Evolutionary conservation across 208 protist species (phyloP).

Genomic region (Acanthamoeba royreba): DNA sequence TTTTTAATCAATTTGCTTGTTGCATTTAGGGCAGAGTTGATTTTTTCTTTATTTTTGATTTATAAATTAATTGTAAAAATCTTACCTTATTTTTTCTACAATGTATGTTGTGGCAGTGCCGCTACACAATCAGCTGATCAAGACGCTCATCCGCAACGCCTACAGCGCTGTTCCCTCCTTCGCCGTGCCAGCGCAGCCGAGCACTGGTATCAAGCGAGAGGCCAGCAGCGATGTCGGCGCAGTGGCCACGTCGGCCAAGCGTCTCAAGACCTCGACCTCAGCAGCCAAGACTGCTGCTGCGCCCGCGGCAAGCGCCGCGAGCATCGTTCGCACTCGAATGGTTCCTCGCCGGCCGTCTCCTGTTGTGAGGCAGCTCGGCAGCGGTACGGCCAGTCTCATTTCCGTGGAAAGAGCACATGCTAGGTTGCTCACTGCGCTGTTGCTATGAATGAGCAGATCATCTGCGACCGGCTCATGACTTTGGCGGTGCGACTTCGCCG

Average conservation of each 20-base stretch:
- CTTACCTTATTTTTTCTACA: background rate
- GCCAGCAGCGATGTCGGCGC: background rate
- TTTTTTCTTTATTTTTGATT: background rate
- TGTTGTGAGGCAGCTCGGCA: background rate
- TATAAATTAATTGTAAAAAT: background rate
- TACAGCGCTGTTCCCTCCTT: slow-evolving; percentile 38
- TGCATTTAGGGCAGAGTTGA: background rate
- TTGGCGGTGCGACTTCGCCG: background rate
- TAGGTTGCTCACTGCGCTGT: background rate
- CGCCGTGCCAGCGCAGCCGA: background rate
- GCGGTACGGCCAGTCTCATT: background rate
- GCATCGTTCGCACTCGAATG: background rate
- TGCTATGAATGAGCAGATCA: background rate
- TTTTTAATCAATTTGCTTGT: background rate
- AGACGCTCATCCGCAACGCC: background rate
- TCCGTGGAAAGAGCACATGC: background rate
- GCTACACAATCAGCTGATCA: slow-evolving; percentile 35
- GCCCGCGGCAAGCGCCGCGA: background rate
- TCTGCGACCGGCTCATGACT: background rate
- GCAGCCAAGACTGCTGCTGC: background rate
- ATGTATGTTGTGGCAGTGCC: background rate
- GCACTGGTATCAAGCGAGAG: background rate
- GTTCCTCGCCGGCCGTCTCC: background rate
- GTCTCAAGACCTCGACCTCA: background rate
- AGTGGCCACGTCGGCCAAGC: background rate